Conservation (phyloP, 106 monocot genomes). For the Dendrobium chrysotoxum region DNA sequence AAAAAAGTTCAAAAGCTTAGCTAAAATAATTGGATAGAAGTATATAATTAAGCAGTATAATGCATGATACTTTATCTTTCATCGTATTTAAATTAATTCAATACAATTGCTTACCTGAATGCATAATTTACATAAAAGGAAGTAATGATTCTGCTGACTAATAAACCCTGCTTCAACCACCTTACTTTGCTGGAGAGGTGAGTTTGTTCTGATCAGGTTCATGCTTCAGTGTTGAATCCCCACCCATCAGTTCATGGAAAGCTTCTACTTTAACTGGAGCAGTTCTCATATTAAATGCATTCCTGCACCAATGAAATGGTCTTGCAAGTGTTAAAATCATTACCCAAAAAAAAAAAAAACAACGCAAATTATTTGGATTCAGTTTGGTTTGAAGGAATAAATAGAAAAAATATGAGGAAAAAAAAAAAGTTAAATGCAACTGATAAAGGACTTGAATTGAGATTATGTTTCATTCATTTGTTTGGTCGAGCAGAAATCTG, state of each 20-base stretch:
- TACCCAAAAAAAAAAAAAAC: too few relatives aligned
- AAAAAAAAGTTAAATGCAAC: too few relatives aligned
- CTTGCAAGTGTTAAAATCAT: conserved; percentile 3
- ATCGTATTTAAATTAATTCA: too few relatives aligned
- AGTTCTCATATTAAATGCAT: conserved; percentile 43
- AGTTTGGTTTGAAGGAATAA: not conserved
- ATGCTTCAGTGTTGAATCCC: conserved; percentile 52
- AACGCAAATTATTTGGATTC: not conserved
- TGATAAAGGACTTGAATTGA: too few relatives aligned
- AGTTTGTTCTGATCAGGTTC: conserved; percentile 64
- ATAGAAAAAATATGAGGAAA: too few relatives aligned
- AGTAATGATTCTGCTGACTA: not conserved
- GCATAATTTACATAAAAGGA: not conserved
- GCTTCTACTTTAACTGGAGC: conserved; percentile 84
- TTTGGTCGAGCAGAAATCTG: too few relatives aligned
- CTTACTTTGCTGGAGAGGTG: conserved; percentile 41
- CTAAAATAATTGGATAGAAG: too few relatives aligned
- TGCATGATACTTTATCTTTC: too few relatives aligned
- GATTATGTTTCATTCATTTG: too few relatives aligned
- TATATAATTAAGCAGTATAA: too few relatives aligned
- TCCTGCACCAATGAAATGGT: conserved; percentile 38
- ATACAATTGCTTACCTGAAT: not conserved
- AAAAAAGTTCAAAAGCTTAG: too few relatives aligned
- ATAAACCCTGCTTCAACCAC: not conserved
- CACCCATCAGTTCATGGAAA: conserved; percentile 65